Evolutionary conservation across 352 stramenopile species (phyloP).

Genomic region (Thalassiosira oceanica): DNA sequence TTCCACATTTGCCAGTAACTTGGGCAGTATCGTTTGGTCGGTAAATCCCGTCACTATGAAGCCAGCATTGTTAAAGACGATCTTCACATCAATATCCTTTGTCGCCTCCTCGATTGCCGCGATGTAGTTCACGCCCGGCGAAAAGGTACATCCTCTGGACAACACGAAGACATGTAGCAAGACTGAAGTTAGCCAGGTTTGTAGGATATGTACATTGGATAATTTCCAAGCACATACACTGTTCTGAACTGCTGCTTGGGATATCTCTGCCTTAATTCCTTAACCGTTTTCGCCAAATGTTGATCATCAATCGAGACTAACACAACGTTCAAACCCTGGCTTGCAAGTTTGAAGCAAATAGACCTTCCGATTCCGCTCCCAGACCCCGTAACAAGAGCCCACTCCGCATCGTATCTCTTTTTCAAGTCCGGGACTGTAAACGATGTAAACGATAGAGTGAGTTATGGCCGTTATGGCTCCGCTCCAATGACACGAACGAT

Average conservation of each 20-base stretch:
- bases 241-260: constrained; percentile 81
- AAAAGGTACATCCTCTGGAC: constrained; percentile 77
- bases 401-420: constrained; percentile 86
- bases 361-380: constrained; percentile 86
- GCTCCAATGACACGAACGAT: too few relatives aligned
- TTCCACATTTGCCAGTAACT: constrained; percentile 83
- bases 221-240: too few relatives aligned
- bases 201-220: too few relatives aligned
- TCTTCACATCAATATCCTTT: constrained; percentile 83
- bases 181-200: too few relatives aligned
- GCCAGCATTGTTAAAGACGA: constrained; percentile 89
- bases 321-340: constrained; percentile 86
- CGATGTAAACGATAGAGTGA: too few relatives aligned
- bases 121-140: constrained; percentile 81
- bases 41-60: constrained; percentile 91
- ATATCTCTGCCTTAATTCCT: constrained; percentile 78
- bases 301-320: constrained; percentile 85
- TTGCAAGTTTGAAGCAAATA: constrained; percentile 83
- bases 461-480: too few relatives aligned
- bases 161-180: too few relatives aligned
- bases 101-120: constrained; percentile 75
- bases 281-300: constrained; percentile 81
- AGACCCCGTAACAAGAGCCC: constrained; percentile 86
- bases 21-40: constrained; percentile 81
- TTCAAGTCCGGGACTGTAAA: constrained; percentile 85